These are phyloP conservation scores for Stagonosporopsis vannaccii DNA, from an alignment of 2,329 filamentous ascomycete genomes.

Conservation along the genomic window DNA sequence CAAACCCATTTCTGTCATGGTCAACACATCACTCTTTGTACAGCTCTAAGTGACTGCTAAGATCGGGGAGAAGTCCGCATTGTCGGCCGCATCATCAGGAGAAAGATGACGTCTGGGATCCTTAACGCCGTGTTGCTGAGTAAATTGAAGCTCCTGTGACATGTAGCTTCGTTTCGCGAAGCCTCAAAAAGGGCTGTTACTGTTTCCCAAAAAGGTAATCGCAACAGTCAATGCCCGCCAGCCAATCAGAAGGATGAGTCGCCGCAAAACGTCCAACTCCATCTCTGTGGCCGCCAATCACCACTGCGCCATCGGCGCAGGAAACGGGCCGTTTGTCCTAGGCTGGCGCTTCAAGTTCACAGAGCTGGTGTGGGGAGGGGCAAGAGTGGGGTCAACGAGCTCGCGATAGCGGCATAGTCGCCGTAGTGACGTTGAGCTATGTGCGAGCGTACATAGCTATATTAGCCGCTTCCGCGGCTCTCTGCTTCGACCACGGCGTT, in stretches of 20 bases:
- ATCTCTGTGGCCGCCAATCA: constrained; percentile 1
- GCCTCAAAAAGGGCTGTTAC: constrained; percentile 1
- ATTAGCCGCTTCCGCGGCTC: constrained; percentile 8
- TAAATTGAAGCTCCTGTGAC: constrained; percentile 1
- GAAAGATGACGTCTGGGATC: not conserved
- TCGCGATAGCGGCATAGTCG: constrained; percentile 6
- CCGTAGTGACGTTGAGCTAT: constrained; percentile 18
- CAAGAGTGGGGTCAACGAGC: constrained; percentile 16
- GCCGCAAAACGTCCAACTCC: not conserved
- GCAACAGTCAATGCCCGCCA: constrained; percentile 7
- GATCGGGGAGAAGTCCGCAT: not conserved
- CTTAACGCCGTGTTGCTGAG: constrained; percentile 11
- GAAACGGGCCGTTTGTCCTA: constrained; percentile 3
- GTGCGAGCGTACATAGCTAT: constrained; percentile 12
- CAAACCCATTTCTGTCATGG: too few relatives aligned
- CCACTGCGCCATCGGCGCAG: not conserved
- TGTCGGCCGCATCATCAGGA: not conserved
- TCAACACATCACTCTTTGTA: not conserved
- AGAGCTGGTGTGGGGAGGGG: constrained; percentile 11
- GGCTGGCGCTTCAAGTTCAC: not conserved
- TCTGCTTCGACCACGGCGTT: not conserved
- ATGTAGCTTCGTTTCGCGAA: not conserved
- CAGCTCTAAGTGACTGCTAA: not conserved
- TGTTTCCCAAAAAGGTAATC: constrained; percentile 1
- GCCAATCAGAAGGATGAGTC: not conserved